Base-by-base conservation (phyloP, 129 eudicot species). In the Flaveria robusta region DNA sequence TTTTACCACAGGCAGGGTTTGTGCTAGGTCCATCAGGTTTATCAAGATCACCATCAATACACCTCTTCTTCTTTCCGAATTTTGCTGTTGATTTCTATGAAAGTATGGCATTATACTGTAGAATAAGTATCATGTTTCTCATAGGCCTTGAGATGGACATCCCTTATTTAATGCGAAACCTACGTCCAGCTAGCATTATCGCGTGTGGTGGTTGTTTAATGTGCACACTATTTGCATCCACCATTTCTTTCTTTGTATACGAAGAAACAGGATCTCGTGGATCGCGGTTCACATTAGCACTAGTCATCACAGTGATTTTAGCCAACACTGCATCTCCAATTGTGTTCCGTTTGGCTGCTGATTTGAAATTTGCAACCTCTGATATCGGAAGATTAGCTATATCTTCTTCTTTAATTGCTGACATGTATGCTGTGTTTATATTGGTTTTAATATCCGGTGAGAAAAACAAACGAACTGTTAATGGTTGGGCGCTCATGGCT, bases 81-180 rank as follows among this genome's bases (percentile, higher is more conserved):
- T 76, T 74, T 5, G 88, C 85, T 1, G 73, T 81, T 2, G 96
- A 87, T 72, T 90, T 86, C 86, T 93, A 90, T 16, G 92, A 91
- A 77, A 83, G 87, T 41, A 63, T 93, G 86, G 85, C 90, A 12
- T 51, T 93, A 34, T 86, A 83, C 62, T 80, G 91, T 46, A 75
- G 96, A 66, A 86, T 87, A 7, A 42, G 80, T 7, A 87, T 93
- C 79, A 89, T 93, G 96, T 93, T 90, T 58, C 80, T 90, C 77
- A 88, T 93, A 8, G 98, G 98, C 64, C 95, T 93, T 34, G 95
- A 90, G 74, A 79, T 82, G 31, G 98, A 93, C 70, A 68, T 88
- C 26, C 77, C 92, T 13, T 93, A 77, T 29, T 62, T 93, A 41
- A 77, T 54, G 70, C 88, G 94, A 18, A 82, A 90, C 75, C 45